These are phyloP conservation scores for Tolypocladium cylindrosporum DNA, from an alignment of 2,329 filamentous ascomycete species.

Conservation along the genomic window DNA sequence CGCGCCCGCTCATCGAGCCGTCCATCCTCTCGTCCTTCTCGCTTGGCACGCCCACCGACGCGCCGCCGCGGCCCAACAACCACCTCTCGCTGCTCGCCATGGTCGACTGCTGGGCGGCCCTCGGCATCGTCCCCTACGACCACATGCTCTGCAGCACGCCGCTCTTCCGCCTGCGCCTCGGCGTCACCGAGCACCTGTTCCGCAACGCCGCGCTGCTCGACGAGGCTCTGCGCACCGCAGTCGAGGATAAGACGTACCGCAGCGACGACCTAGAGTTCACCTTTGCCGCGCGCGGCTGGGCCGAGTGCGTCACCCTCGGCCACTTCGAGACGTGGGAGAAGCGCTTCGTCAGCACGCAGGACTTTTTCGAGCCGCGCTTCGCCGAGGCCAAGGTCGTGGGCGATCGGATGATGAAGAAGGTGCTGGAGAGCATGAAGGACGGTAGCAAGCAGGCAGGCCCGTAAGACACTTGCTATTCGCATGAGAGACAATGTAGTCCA, in stretches of 20 bases:
- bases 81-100: constrained; percentile 90
- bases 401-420: constrained; percentile 95
- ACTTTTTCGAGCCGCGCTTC: constrained; percentile 86
- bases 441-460: constrained; percentile 1
- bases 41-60: constrained; percentile 58
- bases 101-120: constrained; percentile 95
- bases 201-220: constrained; percentile 71
- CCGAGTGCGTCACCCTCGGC: constrained; percentile 80
- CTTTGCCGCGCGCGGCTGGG: constrained; percentile 93
- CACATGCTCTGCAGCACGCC: constrained; percentile 99
- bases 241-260: constrained; percentile 86
- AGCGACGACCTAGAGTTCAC: constrained; percentile 95
- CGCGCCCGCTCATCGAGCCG: constrained; percentile 65
- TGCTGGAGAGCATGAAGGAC: constrained; percentile 65
- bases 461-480: too few species aligned
- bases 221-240: constrained; percentile 73
- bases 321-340: constrained; percentile 91
- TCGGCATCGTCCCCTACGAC: constrained; percentile 92
- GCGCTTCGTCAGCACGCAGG: constrained; percentile 81
- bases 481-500: not conserved
- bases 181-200: constrained; percentile 95
- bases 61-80: constrained; percentile 64
- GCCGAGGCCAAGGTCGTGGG: constrained; percentile 78
- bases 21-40: constrained; percentile 84
- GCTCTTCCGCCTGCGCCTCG: constrained; percentile 91